phyloP scores from a whole-genome alignment of 2,329 filamentous ascomycete species.

The Emergomyces orientalis region DNA sequence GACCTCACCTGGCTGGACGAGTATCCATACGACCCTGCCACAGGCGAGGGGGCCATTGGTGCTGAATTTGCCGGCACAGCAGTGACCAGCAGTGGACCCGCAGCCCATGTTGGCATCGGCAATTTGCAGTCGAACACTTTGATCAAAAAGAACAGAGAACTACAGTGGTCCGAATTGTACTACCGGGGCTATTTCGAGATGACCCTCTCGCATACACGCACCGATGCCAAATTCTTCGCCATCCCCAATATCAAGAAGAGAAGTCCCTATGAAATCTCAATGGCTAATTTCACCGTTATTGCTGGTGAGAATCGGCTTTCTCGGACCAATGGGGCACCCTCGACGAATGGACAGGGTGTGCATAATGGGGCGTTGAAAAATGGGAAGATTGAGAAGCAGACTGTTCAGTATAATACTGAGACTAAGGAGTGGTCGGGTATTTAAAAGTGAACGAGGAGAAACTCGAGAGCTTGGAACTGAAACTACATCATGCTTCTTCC shows the following conservation, averaged over 20 bases:
- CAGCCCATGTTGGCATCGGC: constrained; percentile 45
- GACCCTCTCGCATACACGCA: constrained; percentile 46
- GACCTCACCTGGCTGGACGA: constrained; percentile 50
- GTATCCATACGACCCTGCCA: constrained; percentile 42
- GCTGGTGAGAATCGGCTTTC: constrained; percentile 51
- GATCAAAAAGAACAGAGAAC: constrained; percentile 47
- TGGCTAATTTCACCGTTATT: constrained; percentile 42
- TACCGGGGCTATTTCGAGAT: constrained; percentile 65
- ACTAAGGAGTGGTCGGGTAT: constrained; percentile 21
- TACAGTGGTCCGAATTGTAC: constrained; percentile 65
- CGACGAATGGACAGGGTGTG: constrained; percentile 36
- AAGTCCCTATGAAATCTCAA: background rate
- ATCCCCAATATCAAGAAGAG: constrained; percentile 38
- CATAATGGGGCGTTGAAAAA: constrained; percentile 18
- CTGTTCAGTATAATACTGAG: constrained; percentile 27
- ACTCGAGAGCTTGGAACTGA: background rate
- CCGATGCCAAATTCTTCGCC: constrained; percentile 56
- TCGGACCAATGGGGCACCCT: constrained; percentile 28
- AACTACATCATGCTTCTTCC: background rate
- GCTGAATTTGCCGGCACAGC: constrained; percentile 60
- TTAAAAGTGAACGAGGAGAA: background rate
- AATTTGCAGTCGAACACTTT: constrained; percentile 39
- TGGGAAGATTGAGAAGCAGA: constrained; percentile 20
- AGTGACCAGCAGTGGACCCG: constrained; percentile 50
- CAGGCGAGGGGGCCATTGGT: constrained; percentile 48